phyloP scores from a whole-genome alignment of 2,329 filamentous ascomycete genomes.

The Eutypa lata region DNA sequence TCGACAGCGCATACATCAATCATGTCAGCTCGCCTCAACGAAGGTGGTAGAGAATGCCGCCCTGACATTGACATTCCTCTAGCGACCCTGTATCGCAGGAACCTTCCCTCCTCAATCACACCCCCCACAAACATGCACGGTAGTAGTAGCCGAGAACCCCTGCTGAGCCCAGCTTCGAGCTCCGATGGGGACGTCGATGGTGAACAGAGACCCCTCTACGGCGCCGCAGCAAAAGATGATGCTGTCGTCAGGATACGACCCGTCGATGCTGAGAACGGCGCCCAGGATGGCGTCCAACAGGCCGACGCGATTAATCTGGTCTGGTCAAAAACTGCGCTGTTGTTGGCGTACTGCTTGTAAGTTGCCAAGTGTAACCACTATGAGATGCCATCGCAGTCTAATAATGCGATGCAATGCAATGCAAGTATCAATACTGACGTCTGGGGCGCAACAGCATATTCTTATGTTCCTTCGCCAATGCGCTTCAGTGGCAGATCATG shows the following conservation, averaged over 20 bases:
- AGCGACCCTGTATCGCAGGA: conserved; percentile 20
- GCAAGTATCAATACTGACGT: no score
- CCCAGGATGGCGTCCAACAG: conserved; percentile 32
- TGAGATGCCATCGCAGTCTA: no score
- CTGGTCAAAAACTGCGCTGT: conserved; percentile 36
- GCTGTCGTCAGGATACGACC: conserved; percentile 10
- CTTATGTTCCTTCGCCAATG: conserved; percentile 44
- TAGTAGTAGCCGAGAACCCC: conserved; percentile 18
- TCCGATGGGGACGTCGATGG: conserved; percentile 9
- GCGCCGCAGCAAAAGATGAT: conserved; percentile 17
- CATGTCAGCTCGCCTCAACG: background rate
- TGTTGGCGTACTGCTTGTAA: conserved; percentile 35
- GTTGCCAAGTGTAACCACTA: no score
- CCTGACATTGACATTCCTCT: conserved; percentile 12
- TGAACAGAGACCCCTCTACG: conserved; percentile 18
- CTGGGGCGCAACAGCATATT: conserved; percentile 41
- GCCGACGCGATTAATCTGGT: conserved; percentile 38
- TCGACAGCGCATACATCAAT: background rate
- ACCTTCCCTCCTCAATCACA: conserved; percentile 13
- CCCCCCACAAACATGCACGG: conserved; percentile 15
- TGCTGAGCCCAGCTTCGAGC: conserved; percentile 19
- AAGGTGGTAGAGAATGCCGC: conserved; percentile 1
- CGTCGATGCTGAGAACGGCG: conserved; percentile 4
- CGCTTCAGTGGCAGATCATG: conserved; percentile 41
- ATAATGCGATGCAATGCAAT: no score